These are phyloP conservation scores for Ascochyta lentis DNA, from an alignment of 2,329 filamentous ascomycete genomes.

Conservation along the genomic window DNA sequence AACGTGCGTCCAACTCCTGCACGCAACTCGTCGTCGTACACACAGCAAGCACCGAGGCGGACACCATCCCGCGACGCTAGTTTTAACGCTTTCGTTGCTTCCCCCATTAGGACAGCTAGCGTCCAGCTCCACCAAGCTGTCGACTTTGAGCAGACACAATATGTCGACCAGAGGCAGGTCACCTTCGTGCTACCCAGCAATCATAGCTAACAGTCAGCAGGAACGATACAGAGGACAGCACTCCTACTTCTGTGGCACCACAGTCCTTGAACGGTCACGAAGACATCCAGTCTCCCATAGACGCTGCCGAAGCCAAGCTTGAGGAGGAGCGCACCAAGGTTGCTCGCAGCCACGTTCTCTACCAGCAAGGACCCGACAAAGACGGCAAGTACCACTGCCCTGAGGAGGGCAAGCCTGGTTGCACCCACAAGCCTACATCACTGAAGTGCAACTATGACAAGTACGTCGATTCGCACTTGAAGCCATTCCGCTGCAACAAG, in stretches of 20 bases:
- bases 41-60: conserved; percentile 30
- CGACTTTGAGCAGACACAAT: conserved; percentile 33
- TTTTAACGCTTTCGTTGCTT: conserved; percentile 39
- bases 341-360: conserved; percentile 66
- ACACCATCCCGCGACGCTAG: conserved; percentile 33
- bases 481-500: conserved; percentile 94
- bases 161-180: conserved; percentile 30
- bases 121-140: conserved; percentile 30
- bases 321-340: conserved; percentile 49
- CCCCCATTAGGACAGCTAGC: conserved; percentile 41
- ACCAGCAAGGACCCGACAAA: conserved; percentile 68
- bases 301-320: conserved; percentile 41
- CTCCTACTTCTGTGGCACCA: conserved; percentile 28
- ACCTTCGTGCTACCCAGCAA: neutral
- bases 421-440: conserved; percentile 91
- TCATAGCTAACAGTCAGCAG: conserved; percentile 20
- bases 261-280: conserved; percentile 42
- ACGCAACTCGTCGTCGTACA: conserved; percentile 39
- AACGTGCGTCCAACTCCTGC: conserved; percentile 28
- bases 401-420: conserved; percentile 74
- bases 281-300: conserved; percentile 35
- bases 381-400: conserved; percentile 96
- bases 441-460: conserved; percentile 99
- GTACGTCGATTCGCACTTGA: conserved; percentile 94
- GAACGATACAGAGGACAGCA: conserved; percentile 37